Percentiles rank a stretch among this genome's conserved stretches.
Conservation (phyloP, 73 alveolate species). For the Stentor roeselii region DNA sequence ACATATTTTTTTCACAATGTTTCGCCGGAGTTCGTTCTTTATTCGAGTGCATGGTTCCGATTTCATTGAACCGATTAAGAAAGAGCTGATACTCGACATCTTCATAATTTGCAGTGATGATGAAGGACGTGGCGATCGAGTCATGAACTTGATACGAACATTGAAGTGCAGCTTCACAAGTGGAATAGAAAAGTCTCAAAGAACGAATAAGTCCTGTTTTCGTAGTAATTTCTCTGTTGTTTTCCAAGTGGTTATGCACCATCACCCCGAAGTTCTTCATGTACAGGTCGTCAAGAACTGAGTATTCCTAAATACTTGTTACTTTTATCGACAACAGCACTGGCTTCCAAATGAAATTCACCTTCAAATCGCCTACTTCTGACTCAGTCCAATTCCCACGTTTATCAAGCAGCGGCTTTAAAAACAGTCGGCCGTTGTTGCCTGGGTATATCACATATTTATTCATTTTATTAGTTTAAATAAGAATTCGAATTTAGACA, state of each 20-base stretch:
- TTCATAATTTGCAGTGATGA: constrained; percentile 42
- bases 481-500: too few species aligned
- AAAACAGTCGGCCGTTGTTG: not conserved
- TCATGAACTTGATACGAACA: constrained; percentile 53
- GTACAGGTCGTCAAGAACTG: not conserved
- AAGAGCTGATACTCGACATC: constrained; percentile 39
- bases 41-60: constrained; percentile 44
- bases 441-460: not conserved
- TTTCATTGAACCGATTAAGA: constrained; percentile 41
- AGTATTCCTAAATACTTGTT: constrained; percentile 5
- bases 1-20: constrained; percentile 79
- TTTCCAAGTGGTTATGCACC: constrained; percentile 53
- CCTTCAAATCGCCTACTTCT: constrained; percentile 32
- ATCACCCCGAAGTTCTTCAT: not conserved
- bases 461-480: too few species aligned
- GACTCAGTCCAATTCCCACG: constrained; percentile 65
- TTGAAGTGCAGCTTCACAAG: constrained; percentile 41
- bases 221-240: constrained; percentile 42
- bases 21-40: constrained; percentile 62
- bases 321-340: constrained; percentile 40
- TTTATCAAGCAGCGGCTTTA: constrained; percentile 33
- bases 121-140: constrained; percentile 59
- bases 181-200: constrained; percentile 40
- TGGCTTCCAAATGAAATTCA: constrained; percentile 59
- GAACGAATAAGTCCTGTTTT: constrained; percentile 62